Conservation (phyloP, 148 eudicot genomes). For the Chenopodium suecicum region DNA sequence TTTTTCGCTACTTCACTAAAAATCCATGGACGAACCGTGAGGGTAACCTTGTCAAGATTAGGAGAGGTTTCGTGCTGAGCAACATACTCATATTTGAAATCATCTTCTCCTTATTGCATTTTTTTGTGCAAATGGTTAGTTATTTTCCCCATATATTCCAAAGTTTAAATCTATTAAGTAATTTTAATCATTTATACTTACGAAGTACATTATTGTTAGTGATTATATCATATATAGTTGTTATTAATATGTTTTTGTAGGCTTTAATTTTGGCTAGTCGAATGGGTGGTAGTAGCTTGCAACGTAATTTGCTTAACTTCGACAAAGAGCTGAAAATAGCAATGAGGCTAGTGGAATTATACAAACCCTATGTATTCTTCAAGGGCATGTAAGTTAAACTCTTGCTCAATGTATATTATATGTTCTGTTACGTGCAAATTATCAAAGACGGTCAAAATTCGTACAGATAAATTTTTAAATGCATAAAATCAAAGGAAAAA, state of each 20-base stretch:
- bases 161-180: too few species aligned
- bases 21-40: conserved; percentile 18
- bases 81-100: conserved; percentile 18
- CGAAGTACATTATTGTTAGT: too few species aligned
- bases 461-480: too few species aligned
- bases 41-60: conserved; percentile 6
- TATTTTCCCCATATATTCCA: too few species aligned
- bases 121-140: conserved; percentile 19
- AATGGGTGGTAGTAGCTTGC: conserved; percentile 2
- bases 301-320: neutral
- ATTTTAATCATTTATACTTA: too few species aligned
- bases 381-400: conserved; percentile 30
- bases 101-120: conserved; percentile 11
- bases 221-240: neutral
- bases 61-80: conserved; percentile 3
- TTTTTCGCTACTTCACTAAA: conserved; percentile 9
- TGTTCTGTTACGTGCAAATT: too few species aligned
- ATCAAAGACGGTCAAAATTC: too few species aligned
- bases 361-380: conserved; percentile 30
- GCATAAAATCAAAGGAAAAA: too few species aligned
- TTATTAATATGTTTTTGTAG: neutral
- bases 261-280: conserved; percentile 6
- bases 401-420: neutral
- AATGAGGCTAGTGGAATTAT: conserved; percentile 25
- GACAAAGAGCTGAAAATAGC: conserved; percentile 18